These are phyloP conservation scores for Corylus americana DNA, from an alignment of 306 rosid genomes.

Conservation along the genomic window DNA sequence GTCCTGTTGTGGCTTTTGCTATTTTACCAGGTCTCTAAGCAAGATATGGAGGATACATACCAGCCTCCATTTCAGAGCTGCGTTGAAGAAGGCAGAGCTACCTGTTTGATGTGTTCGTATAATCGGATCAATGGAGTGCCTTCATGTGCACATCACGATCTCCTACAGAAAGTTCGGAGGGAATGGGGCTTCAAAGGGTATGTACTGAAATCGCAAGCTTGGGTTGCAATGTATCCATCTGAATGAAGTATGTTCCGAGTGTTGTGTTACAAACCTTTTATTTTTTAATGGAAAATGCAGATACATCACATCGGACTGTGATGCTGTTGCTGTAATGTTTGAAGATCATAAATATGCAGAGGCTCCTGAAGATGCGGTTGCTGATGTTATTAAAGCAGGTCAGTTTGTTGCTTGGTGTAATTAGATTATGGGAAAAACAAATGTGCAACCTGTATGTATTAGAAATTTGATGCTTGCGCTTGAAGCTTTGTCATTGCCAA, in stretches of 20 bases:
- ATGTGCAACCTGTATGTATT: not conserved
- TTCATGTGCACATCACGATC: conserved; percentile 76
- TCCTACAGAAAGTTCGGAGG: conserved; percentile 58
- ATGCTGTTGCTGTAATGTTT: conserved; percentile 82
- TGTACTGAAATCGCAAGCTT: not conserved
- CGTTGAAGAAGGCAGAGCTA: conserved; percentile 79
- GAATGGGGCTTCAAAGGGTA: conserved; percentile 88
- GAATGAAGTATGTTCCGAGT: conserved; percentile 8
- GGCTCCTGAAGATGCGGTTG: conserved; percentile 65
- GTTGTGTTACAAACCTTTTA: conserved; percentile 2
- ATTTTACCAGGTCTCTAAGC: conserved; percentile 54
- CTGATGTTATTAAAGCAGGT: conserved; percentile 94
- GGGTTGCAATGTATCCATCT: not conserved
- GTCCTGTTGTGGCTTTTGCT: conserved; percentile 2
- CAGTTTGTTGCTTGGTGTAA: not conserved
- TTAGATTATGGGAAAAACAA: not conserved
- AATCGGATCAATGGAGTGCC: conserved; percentile 86
- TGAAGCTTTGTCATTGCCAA: not conserved
- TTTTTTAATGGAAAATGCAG: conserved; percentile 40
- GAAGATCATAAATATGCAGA: conserved; percentile 66
- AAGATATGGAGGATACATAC: conserved; percentile 87
- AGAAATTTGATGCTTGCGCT: not conserved
- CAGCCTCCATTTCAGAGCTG: conserved; percentile 92
- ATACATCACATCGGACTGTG: conserved; percentile 92
- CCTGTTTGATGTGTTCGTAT: conserved; percentile 96